Conservation (phyloP, 148 eudicot genomes). For the Pharnaceum exiguum region DNA sequence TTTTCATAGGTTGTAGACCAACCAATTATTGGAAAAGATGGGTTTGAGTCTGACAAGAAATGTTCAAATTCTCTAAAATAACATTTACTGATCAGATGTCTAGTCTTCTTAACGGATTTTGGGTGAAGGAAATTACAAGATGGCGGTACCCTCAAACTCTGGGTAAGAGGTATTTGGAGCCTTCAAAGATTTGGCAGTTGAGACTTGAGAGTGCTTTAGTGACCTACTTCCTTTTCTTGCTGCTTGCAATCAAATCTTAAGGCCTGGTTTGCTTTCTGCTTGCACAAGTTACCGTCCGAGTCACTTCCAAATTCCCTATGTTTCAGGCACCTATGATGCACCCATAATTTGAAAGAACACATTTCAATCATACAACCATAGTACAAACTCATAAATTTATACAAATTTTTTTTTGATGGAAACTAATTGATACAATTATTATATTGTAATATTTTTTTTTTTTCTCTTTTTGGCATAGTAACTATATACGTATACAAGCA, state of each 20-base stretch:
- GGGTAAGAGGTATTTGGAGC: slow-evolving; percentile 23
- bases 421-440: no score
- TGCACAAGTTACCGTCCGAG: slow-evolving; percentile 14
- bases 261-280: not conserved
- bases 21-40: slow-evolving; percentile 12
- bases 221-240: slow-evolving; percentile 31
- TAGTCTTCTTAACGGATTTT: slow-evolving; percentile 26
- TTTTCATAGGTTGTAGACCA: slow-evolving; percentile 8
- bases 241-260: slow-evolving; percentile 6
- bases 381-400: no score
- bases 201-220: slow-evolving; percentile 21
- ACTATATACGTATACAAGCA: no score
- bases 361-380: no score
- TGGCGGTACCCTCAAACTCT: not conserved
- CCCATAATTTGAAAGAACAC: no score
- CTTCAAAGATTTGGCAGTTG: slow-evolving; percentile 27
- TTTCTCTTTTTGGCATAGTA: no score
- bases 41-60: slow-evolving; percentile 5
- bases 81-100: slow-evolving; percentile 6
- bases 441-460: no score
- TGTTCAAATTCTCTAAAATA: slow-evolving; percentile 14
- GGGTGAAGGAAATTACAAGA: not conserved
- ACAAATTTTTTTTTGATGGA: no score
- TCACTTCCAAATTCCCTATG: no score
- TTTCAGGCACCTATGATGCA: no score